Evolutionary conservation across 805 yeast species (phyloP), one percentile per base, ranked within the genome.

Genomic region (Alloascoidea africana): DNA sequence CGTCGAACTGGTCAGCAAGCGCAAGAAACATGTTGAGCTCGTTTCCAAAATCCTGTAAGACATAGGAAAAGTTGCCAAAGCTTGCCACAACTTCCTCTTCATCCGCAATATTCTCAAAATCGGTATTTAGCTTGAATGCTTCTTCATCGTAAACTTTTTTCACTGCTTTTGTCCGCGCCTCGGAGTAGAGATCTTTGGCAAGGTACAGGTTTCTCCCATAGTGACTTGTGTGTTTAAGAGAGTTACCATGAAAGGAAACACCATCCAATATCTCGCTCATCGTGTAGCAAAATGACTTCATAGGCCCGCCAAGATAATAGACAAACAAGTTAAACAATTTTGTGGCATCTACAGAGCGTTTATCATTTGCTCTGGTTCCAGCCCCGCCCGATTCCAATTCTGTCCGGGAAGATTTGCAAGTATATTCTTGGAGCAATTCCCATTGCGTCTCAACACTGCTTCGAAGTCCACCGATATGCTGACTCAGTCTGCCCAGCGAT

Each of bases 21-120:
- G 56, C 56, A 30, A 80, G 52, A 42, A 75, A 71, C 2, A 54
- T 56, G 15, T 55, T 49, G 36, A 82, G 54, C 43, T 79, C 86
- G 27, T 60, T 60, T 1, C 84, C 73, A 45, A 73, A 74, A 39
- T 78, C 72, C 2, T 72, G 68, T 30, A 84, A 51, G 16, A 80
- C 62, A 27, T 75, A 69, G 1, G 87, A 66, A 49, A 82, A 82
- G 51, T 82, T 80, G 1, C 87, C 89, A 58, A 91, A 81, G 35
- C 82, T 70, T 0, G 94, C 93, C 1, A 87, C 81, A 3, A 82
- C 79, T 45, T 80, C 86, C 55, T 82, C 93, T 46, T 77, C 80
- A 42, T 75, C 78, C 1, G 77, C 64, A 42, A 64, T 68, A 32
- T 63, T 53, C 17, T 55, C 53, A 50, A 48, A 57, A 36, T 58